These are phyloP conservation scores for Calonectria naviculata DNA, from an alignment of 2,329 filamentous ascomycete genomes.

Conservation along the genomic window DNA sequence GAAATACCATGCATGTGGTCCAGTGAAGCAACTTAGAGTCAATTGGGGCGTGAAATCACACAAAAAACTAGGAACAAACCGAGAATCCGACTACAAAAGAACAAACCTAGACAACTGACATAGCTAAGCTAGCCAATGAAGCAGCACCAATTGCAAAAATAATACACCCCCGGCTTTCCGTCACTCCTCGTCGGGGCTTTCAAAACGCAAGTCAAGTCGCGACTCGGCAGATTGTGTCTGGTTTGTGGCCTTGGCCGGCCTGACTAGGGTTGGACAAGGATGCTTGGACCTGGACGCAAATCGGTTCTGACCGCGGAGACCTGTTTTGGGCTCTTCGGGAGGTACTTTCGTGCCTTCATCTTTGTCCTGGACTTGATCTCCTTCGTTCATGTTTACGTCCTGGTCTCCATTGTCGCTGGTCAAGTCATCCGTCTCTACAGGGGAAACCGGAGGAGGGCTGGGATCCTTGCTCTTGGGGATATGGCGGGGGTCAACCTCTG, in stretches of 20 bases:
- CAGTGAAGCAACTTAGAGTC: not conserved
- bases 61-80: not conserved
- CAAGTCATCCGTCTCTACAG: not conserved
- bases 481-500: constrained; percentile 26
- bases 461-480: constrained; percentile 35
- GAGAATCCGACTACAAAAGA: not conserved
- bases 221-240: not conserved
- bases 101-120: not conserved
- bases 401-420: not conserved
- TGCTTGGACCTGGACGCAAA: not conserved
- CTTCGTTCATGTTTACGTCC: not conserved
- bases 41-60: not conserved
- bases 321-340: too few species aligned
- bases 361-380: not conserved
- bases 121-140: not conserved
- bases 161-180: not conserved
- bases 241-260: not conserved
- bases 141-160: not conserved
- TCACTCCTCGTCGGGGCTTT: not conserved
- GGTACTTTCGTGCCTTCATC: too few species aligned
- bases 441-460: not conserved
- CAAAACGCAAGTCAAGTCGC: not conserved
- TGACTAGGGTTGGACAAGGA: not conserved
- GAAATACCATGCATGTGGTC: not conserved
- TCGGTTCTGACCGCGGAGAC: not conserved